Evolutionary conservation across 805 yeast genomes (phyloP).

Genomic region (Zygosaccharomyces bailii): DNA sequence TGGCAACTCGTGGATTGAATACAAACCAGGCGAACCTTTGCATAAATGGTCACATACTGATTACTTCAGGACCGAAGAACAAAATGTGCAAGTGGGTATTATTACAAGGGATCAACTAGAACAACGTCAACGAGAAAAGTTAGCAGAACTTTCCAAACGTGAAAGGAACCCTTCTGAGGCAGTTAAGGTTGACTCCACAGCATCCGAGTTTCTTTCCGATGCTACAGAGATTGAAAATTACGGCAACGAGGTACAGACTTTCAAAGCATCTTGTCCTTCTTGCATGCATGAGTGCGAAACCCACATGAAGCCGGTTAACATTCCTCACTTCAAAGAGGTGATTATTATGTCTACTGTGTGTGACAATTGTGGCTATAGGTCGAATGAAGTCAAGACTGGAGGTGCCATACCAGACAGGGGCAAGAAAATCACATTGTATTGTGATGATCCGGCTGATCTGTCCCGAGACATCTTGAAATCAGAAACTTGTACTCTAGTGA

Average conservation of each 20-base stretch:
- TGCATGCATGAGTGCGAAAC: constrained; percentile 78
- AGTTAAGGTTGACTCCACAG: constrained; percentile 14
- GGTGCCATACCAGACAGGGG: constrained; percentile 92
- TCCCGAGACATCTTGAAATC: constrained; percentile 92
- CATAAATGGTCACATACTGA: constrained; percentile 88
- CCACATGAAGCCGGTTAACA: constrained; percentile 93
- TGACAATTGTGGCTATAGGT: constrained; percentile 88
- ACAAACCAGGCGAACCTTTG: constrained; percentile 76
- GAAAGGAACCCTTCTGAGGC: constrained; percentile 33
- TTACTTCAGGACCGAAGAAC: constrained; percentile 82
- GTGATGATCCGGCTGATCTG: constrained; percentile 82
- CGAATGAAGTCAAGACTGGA: constrained; percentile 97
- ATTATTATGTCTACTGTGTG: constrained; percentile 94
- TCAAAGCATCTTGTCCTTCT: constrained; percentile 87
- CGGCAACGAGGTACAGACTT: constrained; percentile 87
- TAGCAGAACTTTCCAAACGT: constrained; percentile 37
- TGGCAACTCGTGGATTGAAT: constrained; percentile 96
- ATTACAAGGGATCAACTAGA: constrained; percentile 56
- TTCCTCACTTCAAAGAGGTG: constrained; percentile 97
- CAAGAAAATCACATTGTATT: constrained; percentile 61
- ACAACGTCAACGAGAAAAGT: constrained; percentile 37
- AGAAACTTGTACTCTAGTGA: constrained; percentile 80
- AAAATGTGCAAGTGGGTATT: constrained; percentile 79
- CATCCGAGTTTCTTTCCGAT: constrained; percentile 58
- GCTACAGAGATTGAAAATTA: constrained; percentile 80